phyloP scores from a whole-genome alignment of 2,329 filamentous ascomycete genomes.

The Trichoderma cornu-damae region DNA sequence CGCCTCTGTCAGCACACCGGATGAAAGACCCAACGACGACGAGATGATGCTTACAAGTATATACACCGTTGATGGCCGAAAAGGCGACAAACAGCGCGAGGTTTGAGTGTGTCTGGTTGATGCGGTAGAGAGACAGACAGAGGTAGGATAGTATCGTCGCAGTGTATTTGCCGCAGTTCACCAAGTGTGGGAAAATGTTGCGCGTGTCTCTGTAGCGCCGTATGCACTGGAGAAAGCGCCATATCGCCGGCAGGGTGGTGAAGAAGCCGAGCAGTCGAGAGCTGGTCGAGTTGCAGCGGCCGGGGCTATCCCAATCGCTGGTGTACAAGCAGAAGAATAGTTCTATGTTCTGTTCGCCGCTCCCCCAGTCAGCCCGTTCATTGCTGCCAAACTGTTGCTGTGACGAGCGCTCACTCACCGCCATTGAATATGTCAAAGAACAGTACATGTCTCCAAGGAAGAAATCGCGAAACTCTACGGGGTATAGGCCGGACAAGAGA shows the following conservation, averaged over 20 bases:
- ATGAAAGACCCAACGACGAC: neutral
- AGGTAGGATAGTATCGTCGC: conserved; percentile 78
- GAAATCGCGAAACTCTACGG: conserved; percentile 95
- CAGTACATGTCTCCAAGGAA: conserved; percentile 98
- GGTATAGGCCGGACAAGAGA: conserved; percentile 77
- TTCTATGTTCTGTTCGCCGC: conserved; percentile 67
- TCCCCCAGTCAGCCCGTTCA: neutral
- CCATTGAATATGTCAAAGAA: conserved; percentile 84
- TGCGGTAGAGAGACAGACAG: conserved; percentile 76
- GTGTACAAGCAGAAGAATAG: conserved; percentile 93
- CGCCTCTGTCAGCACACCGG: neutral
- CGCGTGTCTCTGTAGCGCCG: conserved; percentile 82
- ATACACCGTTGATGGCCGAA: conserved; percentile 75
- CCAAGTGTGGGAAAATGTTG: conserved; percentile 85
- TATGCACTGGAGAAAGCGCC: conserved; percentile 86
- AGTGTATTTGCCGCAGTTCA: conserved; percentile 87
- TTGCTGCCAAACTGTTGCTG: neutral
- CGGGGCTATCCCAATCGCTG: conserved; percentile 66
- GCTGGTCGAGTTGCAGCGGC: conserved; percentile 77
- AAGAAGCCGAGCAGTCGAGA: conserved; percentile 85
- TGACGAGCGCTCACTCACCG: conserved; percentile 65
- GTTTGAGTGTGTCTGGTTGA: conserved; percentile 52
- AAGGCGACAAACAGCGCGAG: conserved; percentile 74
- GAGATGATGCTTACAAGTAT: conserved; percentile 60
- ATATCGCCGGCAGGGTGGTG: conserved; percentile 74